Evolutionary conservation across 345 rosid species (phyloP).

Genomic region (Heritiera fomes): DNA sequence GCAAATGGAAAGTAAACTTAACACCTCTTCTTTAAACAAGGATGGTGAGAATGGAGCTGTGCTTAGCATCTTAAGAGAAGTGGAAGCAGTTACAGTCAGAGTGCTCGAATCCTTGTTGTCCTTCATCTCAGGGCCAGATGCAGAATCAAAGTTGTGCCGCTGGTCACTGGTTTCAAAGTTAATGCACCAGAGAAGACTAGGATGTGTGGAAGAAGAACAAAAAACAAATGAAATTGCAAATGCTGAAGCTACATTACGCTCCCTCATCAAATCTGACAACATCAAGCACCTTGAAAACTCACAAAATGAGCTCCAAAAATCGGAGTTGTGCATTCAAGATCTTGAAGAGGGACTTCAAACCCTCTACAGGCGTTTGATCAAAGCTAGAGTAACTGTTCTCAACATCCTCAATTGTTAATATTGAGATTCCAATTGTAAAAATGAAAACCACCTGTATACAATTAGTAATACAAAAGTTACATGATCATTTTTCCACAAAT

Average conservation of each 20-base stretch:
- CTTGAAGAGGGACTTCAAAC: slow-evolving; percentile 42
- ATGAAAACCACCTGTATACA: background rate
- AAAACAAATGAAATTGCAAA: slow-evolving; percentile 24
- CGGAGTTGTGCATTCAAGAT: slow-evolving; percentile 44
- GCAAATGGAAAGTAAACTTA: slow-evolving; percentile 6
- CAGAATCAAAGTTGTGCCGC: slow-evolving; percentile 5
- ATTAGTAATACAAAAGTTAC: background rate
- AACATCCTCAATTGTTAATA: slow-evolving; percentile 27
- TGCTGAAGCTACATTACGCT: slow-evolving; percentile 29
- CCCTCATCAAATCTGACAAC: slow-evolving; percentile 24
- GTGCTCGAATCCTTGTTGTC: slow-evolving; percentile 33
- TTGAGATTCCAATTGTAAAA: background rate
- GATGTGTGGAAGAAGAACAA: slow-evolving; percentile 4
- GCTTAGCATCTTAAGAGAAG: slow-evolving; percentile 28
- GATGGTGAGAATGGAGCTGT: slow-evolving; percentile 13
- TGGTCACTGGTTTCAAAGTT: slow-evolving; percentile 28
- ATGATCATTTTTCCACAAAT: background rate
- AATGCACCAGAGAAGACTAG: slow-evolving; percentile 22
- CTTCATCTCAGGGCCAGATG: slow-evolving; percentile 30
- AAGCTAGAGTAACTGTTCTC: slow-evolving; percentile 51
- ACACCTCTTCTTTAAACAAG: background rate
- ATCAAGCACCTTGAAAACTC: slow-evolving; percentile 11
- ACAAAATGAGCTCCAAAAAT: slow-evolving; percentile 30
- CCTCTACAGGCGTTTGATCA: slow-evolving; percentile 38
- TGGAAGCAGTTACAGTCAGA: slow-evolving; percentile 23